These are phyloP conservation scores for Aspergillus quadrilineatus DNA, from an alignment of 2,329 filamentous ascomycete genomes.

Conservation along the genomic window DNA sequence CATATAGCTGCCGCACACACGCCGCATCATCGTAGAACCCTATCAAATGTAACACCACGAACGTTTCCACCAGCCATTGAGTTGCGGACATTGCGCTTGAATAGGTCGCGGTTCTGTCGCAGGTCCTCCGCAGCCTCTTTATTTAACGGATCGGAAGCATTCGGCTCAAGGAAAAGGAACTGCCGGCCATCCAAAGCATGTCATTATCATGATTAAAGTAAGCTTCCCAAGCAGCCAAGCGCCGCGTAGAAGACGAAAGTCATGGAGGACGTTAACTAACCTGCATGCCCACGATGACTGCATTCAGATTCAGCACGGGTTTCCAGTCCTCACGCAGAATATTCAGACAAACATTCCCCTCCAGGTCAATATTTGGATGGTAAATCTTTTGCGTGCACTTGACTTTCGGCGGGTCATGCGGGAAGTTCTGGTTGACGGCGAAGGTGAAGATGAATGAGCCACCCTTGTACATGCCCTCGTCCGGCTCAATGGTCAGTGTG, in stretches of 20 bases:
- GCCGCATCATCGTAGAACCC: conserved; percentile 63
- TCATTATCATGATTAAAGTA: neutral
- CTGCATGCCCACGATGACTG: conserved; percentile 91
- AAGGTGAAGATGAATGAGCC: conserved; percentile 89
- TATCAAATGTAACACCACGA: conserved; percentile 71
- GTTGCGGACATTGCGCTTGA: conserved; percentile 84
- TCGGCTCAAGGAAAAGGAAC: conserved; percentile 97
- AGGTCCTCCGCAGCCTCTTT: conserved; percentile 96
- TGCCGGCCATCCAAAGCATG: conserved; percentile 35
- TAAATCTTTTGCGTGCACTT: conserved; percentile 98
- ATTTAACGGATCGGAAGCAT: conserved; percentile 95
- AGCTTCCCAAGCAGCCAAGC: neutral
- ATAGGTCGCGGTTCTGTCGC: conserved; percentile 77
- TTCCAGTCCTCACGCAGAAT: conserved; percentile 99
- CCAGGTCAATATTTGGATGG: conserved; percentile 96
- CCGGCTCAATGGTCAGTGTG: conserved; percentile 49
- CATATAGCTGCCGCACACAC: neutral
- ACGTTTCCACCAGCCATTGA: conserved; percentile 81
- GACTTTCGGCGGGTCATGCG: conserved; percentile 96
- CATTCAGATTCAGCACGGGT: conserved; percentile 93
- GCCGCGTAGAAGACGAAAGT: neutral
- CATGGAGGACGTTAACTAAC: conserved; percentile 40
- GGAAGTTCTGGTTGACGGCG: conserved; percentile 89
- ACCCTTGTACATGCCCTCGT: conserved; percentile 75
- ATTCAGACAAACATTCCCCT: conserved; percentile 97